Conservation (phyloP, 805 yeast genomes). For the Lachancea sp. region DNA sequence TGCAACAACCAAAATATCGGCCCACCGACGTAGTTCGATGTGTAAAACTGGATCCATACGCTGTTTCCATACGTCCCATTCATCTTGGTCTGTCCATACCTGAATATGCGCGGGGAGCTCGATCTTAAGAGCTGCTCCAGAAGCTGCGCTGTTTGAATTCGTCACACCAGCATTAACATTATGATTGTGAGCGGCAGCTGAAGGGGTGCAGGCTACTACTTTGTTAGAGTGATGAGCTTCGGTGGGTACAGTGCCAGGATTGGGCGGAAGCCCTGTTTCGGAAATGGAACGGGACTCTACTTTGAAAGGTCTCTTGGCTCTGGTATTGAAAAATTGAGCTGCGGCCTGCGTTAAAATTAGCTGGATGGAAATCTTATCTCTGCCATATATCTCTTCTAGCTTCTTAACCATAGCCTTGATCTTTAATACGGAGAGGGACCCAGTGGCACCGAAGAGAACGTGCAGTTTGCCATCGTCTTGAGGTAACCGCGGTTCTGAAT, state of each 20-base stretch:
- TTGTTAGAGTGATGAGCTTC: not conserved
- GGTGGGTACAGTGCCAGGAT: not conserved
- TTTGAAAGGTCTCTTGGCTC: slow-evolving; percentile 14
- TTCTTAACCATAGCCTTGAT: slow-evolving; percentile 74
- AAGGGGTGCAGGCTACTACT: not conserved
- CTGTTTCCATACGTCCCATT: slow-evolving; percentile 83
- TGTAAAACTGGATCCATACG: slow-evolving; percentile 89
- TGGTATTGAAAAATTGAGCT: slow-evolving; percentile 51
- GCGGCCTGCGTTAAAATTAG: slow-evolving; percentile 81
- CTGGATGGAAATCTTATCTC: slow-evolving; percentile 70
- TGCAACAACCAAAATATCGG: slow-evolving; percentile 87
- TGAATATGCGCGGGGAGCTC: slow-evolving; percentile 62
- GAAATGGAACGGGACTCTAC: slow-evolving; percentile 14
- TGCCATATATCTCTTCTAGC: slow-evolving; percentile 73
- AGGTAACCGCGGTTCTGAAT: slow-evolving; percentile 58
- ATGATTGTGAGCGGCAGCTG: slow-evolving; percentile 3
- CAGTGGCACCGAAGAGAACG: slow-evolving; percentile 80
- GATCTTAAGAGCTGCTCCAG: slow-evolving; percentile 37
- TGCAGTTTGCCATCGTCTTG: slow-evolving; percentile 87
- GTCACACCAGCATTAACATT: not conserved
- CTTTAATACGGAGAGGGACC: slow-evolving; percentile 78
- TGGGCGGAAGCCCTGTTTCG: slow-evolving; percentile 6
- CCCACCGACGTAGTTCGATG: slow-evolving; percentile 94
- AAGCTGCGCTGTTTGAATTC: not conserved
- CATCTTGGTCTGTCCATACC: slow-evolving; percentile 91